Evolutionary conservation across 1,284 basidiomycete genomes (phyloP).

Genomic region (Ceratobasidium sp.): DNA sequence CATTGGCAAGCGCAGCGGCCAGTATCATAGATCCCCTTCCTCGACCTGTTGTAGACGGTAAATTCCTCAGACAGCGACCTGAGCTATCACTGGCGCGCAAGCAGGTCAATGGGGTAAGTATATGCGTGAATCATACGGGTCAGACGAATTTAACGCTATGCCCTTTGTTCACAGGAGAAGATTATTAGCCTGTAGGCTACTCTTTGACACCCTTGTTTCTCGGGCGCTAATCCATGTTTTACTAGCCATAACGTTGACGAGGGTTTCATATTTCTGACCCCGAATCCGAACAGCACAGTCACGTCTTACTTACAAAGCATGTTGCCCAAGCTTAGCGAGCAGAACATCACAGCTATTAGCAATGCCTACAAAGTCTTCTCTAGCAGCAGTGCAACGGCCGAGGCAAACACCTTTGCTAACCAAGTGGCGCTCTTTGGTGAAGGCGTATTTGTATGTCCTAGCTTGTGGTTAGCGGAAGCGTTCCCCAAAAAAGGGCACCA

Average conservation of each 20-base stretch:
- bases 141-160: background rate
- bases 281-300: constrained; percentile 22
- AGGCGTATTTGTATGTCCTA: constrained; percentile 23
- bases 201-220: background rate
- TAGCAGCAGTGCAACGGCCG: background rate
- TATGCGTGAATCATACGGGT: background rate
- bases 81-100: constrained; percentile 7
- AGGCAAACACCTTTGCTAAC: background rate
- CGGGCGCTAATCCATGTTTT: background rate
- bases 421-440: constrained; percentile 17
- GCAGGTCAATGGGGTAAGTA: constrained; percentile 34
- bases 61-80: constrained; percentile 23
- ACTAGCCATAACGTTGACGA: constrained; percentile 29
- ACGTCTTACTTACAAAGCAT: background rate
- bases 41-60: constrained; percentile 18
- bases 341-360: background rate
- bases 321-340: constrained; percentile 11
- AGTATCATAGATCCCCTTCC: background rate
- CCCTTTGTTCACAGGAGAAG: constrained; percentile 9
- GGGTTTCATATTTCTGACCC: constrained; percentile 10
- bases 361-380: constrained; percentile 14
- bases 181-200: constrained; percentile 23
- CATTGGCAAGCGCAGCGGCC: background rate
- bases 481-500: constrained; percentile 20
- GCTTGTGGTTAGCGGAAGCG: constrained; percentile 21